A percentile compares a stretch with the other conserved stretches of the same genome.
These are phyloP conservation scores for Backusella macrospora DNA, from an alignment of 192 early-diverging fungal genomes.

Conservation along the genomic window DNA sequence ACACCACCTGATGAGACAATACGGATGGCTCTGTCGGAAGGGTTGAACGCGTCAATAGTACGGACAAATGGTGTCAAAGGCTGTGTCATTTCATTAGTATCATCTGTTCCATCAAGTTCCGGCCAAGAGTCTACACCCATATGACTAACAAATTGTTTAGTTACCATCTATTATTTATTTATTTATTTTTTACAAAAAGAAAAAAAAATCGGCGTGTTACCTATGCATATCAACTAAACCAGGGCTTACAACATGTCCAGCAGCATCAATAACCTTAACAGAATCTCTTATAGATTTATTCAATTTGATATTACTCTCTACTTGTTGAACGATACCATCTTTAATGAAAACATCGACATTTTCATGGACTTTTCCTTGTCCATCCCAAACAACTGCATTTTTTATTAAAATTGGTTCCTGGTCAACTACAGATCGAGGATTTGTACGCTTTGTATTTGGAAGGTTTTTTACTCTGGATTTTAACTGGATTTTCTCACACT, in stretches of 20 bases:
- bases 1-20: constrained; percentile 74
- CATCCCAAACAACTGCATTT: constrained; percentile 44
- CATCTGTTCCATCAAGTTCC: constrained; percentile 49
- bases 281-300: constrained; percentile 19
- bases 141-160: constrained; percentile 48
- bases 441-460: constrained; percentile 5
- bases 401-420: constrained; percentile 22
- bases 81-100: constrained; percentile 71
- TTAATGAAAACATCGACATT: constrained; percentile 45
- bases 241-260: constrained; percentile 58
- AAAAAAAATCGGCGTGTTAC: background rate
- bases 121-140: constrained; percentile 72
- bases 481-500: background rate
- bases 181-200: background rate
- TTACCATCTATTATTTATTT: background rate
- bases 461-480: background rate
- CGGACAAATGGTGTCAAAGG: constrained; percentile 65
- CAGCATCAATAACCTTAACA: constrained; percentile 45
- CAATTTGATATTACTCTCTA: constrained; percentile 29
- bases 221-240: constrained; percentile 60
- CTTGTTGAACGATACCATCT: constrained; percentile 42
- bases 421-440: constrained; percentile 18
- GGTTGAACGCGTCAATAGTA: constrained; percentile 72
- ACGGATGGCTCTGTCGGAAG: constrained; percentile 57
- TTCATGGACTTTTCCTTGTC: constrained; percentile 30